Percentiles rank a stretch among this genome's conserved stretches.
Evolutionary conservation across 1,139 yeast species (phyloP).

Genomic region (Meyerozyma guilliermondii): DNA sequence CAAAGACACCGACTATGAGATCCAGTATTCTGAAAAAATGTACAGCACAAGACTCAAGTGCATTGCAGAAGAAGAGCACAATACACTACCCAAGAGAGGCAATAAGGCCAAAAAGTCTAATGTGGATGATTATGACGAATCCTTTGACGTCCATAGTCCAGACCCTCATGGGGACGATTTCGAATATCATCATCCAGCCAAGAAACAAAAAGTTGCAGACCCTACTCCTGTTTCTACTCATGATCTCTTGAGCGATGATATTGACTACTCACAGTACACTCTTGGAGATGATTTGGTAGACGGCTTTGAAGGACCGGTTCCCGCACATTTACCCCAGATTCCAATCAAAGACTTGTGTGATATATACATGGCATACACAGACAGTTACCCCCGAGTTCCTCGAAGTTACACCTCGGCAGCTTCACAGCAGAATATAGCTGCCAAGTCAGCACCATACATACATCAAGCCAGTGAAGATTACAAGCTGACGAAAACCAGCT

Average conservation of each 20-base stretch:
- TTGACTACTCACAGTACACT: background rate
- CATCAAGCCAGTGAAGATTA: conserved; percentile 1
- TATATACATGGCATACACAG: background rate
- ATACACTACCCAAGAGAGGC: conserved; percentile 28
- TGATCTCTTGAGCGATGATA: background rate
- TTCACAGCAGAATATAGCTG: background rate
- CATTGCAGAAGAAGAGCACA: conserved; percentile 44
- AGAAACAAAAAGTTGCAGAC: background rate
- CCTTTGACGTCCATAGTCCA: background rate
- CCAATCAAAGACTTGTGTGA: conserved; percentile 14
- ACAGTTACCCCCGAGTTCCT: background rate
- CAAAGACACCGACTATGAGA: conserved; percentile 67
- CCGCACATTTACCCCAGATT: conserved; percentile 9
- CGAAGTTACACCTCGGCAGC: conserved; percentile 1
- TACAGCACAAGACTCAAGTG: conserved; percentile 55
- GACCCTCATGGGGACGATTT: background rate
- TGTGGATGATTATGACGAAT: conserved; percentile 10
- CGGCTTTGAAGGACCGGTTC: background rate
- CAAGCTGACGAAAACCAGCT: conserved; percentile 3
- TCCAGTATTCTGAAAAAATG: conserved; percentile 68
- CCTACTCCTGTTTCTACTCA: background rate
- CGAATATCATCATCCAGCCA: background rate
- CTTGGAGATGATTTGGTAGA: background rate
- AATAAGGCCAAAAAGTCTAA: conserved; percentile 27
- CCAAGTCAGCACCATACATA: background rate